Evolutionary conservation across 768 basidiomycete genomes (phyloP).

Genomic region (Sistotremastrum niveocremeum): DNA sequence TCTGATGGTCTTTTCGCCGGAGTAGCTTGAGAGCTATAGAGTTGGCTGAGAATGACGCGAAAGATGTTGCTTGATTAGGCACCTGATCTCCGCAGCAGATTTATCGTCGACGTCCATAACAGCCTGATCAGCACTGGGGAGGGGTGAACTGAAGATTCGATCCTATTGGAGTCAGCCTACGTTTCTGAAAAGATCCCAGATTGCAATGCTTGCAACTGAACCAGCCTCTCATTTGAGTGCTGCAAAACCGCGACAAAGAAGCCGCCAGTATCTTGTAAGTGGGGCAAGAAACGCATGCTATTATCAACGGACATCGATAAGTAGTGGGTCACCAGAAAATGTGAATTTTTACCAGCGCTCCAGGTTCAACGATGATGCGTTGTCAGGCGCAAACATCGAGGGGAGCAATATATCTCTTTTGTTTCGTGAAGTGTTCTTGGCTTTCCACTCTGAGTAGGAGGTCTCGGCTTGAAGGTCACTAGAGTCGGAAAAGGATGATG

Average conservation of each 20-base stretch:
- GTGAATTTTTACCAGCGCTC: conserved; percentile 48
- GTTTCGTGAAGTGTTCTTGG: conserved; percentile 2
- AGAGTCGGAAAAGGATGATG: not conserved
- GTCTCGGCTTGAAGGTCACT: conserved; percentile 2
- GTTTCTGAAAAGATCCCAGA: too few species aligned
- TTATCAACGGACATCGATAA: not conserved
- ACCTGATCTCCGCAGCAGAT: too few species aligned
- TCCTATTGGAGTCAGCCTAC: too few species aligned
- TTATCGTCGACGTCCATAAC: too few species aligned
- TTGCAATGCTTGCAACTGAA: too few species aligned
- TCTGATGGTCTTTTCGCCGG: too few species aligned
- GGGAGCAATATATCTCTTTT: not conserved
- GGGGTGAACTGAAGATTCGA: too few species aligned
- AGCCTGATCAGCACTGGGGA: too few species aligned
- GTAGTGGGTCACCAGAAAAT: not conserved
- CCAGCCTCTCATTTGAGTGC: conserved; percentile 13
- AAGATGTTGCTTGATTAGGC: too few species aligned
- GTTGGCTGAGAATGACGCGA: too few species aligned
- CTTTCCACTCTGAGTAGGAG: conserved; percentile 1
- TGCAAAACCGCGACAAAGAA: conserved; percentile 93
- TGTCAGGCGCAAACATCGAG: conserved; percentile 20
- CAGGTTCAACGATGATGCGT: conserved; percentile 46
- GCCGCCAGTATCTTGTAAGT: conserved; percentile 91
- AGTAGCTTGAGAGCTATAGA: too few species aligned
- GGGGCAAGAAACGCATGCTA: conserved; percentile 86